Conservation (phyloP, 2,329 filamentous ascomycete genomes). For the Cryphonectria carpinicola region DNA sequence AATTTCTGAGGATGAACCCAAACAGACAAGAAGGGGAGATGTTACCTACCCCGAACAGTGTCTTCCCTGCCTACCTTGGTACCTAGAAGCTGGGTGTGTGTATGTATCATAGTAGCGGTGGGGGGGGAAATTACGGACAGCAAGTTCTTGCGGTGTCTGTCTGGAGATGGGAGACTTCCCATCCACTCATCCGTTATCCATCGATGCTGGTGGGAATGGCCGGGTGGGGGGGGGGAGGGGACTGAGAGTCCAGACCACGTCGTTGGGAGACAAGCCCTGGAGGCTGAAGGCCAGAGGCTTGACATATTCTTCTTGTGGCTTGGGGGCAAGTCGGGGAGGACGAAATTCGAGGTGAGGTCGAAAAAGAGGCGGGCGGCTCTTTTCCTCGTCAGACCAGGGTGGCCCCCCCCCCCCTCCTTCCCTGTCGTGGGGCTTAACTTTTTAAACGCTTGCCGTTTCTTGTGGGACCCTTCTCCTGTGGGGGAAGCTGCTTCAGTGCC, state of each 20-base stretch:
- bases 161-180: conserved; percentile 7
- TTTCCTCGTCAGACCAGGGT: conserved; percentile 5
- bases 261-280: not conserved
- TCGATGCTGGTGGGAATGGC: not conserved
- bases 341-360: conserved; percentile 22
- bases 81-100: not conserved
- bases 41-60: not conserved
- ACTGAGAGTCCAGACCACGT: not conserved
- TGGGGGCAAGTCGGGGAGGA: not conserved
- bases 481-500: conserved; percentile 3
- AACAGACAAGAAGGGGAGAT: not conserved
- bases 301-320: not conserved
- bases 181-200: conserved; percentile 12
- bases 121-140: conserved; percentile 1
- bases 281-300: not conserved
- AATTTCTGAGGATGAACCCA: not conserved
- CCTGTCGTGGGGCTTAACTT: not conserved
- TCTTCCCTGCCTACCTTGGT: not conserved
- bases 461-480: conserved; percentile 14
- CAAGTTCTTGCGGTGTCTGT: not conserved
- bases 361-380: conserved; percentile 20
- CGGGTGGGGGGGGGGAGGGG: not conserved
- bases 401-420: not conserved
- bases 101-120: conserved; percentile 2
- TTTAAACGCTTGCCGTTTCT: conserved; percentile 29